phyloP scores from a whole-genome alignment of 23 red algal species.

The Rhodosorus marinus region DNA sequence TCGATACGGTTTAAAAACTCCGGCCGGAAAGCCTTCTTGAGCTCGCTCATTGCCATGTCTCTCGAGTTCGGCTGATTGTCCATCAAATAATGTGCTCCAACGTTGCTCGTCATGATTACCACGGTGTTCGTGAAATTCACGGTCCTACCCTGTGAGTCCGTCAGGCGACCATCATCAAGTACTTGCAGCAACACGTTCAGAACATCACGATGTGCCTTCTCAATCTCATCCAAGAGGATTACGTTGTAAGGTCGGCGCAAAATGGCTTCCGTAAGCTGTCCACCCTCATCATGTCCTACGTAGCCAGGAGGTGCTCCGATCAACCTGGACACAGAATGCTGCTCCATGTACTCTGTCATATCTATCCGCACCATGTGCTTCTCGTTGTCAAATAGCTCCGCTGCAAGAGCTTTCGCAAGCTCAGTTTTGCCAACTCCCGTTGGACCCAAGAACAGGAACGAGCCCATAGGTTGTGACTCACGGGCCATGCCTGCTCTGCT shows the following conservation, averaged over 20 bases:
- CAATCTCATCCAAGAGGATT: slow-evolving; percentile 23
- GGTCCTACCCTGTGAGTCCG: slow-evolving; percentile 14
- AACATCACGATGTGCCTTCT: slow-evolving; percentile 41
- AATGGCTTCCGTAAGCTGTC: slow-evolving; percentile 28
- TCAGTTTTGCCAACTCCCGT: slow-evolving; percentile 33
- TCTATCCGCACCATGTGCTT: slow-evolving; percentile 34
- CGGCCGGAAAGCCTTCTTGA: slow-evolving; percentile 15
- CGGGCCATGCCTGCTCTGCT: slow-evolving; percentile 15
- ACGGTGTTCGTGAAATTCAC: slow-evolving; percentile 27
- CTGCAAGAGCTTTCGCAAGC: slow-evolving; percentile 23
- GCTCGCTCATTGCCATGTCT: slow-evolving; percentile 19
- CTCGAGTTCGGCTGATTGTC: neutral
- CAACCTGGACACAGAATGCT: slow-evolving; percentile 18
- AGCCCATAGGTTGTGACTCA: slow-evolving; percentile 11
- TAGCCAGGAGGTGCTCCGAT: slow-evolving; percentile 39
- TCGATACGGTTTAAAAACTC: slow-evolving; percentile 35
- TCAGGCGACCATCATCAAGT: slow-evolving; percentile 27
- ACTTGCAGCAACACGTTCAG: slow-evolving; percentile 30
- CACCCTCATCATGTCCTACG: slow-evolving; percentile 32
- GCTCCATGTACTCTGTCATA: slow-evolving; percentile 28
- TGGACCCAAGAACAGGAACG: slow-evolving; percentile 22
- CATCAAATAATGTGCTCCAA: slow-evolving; percentile 15
- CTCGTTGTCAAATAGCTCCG: slow-evolving; percentile 25
- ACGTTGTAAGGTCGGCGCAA: slow-evolving; percentile 24
- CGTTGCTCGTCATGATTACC: slow-evolving; percentile 18